These are phyloP conservation scores for Boletus calvinii DNA, from an alignment of 1,284 basidiomycete genomes.

Conservation along the genomic window DNA sequence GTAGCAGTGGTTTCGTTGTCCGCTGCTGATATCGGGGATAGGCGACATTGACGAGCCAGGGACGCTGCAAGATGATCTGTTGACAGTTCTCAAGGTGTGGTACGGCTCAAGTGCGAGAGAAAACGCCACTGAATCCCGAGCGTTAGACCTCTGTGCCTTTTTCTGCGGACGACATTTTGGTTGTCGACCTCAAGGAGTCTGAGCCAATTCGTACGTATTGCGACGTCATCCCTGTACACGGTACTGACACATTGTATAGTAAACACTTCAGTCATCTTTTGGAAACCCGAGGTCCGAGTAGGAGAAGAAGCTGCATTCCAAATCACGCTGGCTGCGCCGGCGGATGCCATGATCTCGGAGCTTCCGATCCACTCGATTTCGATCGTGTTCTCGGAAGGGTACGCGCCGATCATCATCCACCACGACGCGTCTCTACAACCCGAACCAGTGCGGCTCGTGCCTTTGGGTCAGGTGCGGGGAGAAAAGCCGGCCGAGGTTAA, in stretches of 20 bases:
- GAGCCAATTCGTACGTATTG: conserved; percentile 58
- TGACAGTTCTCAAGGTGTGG: conserved; percentile 66
- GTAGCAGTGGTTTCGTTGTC: background rate
- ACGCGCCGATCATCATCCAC: conserved; percentile 46
- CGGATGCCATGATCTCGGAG: conserved; percentile 39
- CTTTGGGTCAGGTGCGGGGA: conserved; percentile 19
- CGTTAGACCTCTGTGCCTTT: conserved; percentile 66
- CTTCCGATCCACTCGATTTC: conserved; percentile 60
- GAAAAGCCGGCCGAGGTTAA: conserved; percentile 25
- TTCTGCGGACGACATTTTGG: conserved; percentile 49
- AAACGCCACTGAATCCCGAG: background rate
- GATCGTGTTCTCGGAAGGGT: conserved; percentile 52
- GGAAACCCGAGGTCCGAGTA: conserved; percentile 59
- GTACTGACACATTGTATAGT: conserved; percentile 43
- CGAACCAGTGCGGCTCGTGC: conserved; percentile 22
- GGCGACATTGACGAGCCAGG: conserved; percentile 46
- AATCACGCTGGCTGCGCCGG: conserved; percentile 44
- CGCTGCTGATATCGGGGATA: conserved; percentile 5
- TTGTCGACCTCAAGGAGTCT: conserved; percentile 62
- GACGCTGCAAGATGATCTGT: conserved; percentile 60
- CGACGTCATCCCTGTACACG: background rate
- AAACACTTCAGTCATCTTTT: conserved; percentile 66
- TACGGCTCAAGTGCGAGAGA: background rate
- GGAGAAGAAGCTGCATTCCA: conserved; percentile 72
- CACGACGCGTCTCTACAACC: conserved; percentile 35